These are phyloP conservation scores for Dryadomyces quercus-mongolicae DNA, from an alignment of 2,329 filamentous ascomycete species.

Conservation along the genomic window DNA sequence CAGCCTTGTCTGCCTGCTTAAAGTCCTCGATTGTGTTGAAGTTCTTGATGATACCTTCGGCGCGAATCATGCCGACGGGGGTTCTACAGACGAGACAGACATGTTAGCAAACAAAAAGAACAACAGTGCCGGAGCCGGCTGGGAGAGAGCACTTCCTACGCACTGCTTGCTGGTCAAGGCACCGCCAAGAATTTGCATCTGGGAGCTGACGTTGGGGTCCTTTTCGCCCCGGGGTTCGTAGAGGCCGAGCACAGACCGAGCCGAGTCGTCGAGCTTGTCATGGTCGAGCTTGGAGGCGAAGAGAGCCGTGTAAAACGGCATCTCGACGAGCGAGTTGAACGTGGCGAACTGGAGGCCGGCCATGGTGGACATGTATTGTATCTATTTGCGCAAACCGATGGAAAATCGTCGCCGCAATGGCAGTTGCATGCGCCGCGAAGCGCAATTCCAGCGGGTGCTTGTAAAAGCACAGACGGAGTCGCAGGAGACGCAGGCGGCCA, in stretches of 20 bases:
- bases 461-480: too few relatives aligned
- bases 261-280: conserved; percentile 92
- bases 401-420: too few relatives aligned
- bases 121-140: too few relatives aligned
- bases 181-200: conserved; percentile 81
- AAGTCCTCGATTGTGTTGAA: conserved; percentile 95
- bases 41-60: conserved; percentile 90
- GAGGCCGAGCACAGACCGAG: conserved; percentile 71
- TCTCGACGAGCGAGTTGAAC: conserved; percentile 87
- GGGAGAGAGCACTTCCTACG: conserved; percentile 22
- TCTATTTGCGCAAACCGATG: too few relatives aligned
- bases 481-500: too few relatives aligned
- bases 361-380: conserved; percentile 24
- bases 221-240: conserved; percentile 73
- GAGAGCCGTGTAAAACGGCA: conserved; percentile 90
- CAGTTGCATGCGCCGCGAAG: too few relatives aligned
- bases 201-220: conserved; percentile 63
- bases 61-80: conserved; percentile 55
- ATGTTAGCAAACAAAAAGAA: background rate
- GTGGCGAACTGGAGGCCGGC: conserved; percentile 60
- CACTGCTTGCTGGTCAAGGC: conserved; percentile 76
- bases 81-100: conserved; percentile 26
- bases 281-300: conserved; percentile 90
- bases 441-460: too few relatives aligned
- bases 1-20: conserved; percentile 66